Evolutionary conservation across 768 basidiomycete species (phyloP).

Genomic region (Mycena maculata): DNA sequence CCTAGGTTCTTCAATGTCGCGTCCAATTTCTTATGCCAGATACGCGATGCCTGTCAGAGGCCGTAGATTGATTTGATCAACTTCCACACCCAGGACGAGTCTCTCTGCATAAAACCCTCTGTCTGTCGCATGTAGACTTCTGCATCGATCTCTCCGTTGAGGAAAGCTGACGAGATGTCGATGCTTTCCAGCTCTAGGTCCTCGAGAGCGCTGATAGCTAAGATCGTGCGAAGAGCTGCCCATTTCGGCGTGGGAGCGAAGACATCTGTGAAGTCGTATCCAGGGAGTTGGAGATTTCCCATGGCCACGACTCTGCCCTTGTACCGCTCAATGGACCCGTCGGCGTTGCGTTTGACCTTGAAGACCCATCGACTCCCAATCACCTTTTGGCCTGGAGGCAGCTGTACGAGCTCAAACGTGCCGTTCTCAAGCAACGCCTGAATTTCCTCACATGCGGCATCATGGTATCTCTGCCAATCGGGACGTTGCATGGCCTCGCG

Average conservation of each 20-base stretch:
- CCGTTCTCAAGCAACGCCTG: conserved; percentile 24
- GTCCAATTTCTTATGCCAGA: conserved; percentile 51
- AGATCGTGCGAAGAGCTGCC: conserved; percentile 40
- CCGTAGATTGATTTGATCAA: conserved; percentile 54
- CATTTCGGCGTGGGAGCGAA: conserved; percentile 40
- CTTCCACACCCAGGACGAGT: neutral
- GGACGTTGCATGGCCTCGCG: conserved; percentile 36
- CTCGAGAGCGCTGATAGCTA: conserved; percentile 45
- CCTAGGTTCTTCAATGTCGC: conserved; percentile 36
- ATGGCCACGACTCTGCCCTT: conserved; percentile 39
- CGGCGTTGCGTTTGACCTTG: conserved; percentile 45
- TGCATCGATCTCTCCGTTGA: conserved; percentile 43
- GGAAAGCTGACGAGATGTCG: conserved; percentile 48
- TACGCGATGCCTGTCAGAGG: conserved; percentile 52
- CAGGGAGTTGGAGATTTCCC: conserved; percentile 45
- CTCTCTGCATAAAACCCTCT: conserved; percentile 35
- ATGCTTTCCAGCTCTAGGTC: conserved; percentile 45
- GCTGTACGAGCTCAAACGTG: conserved; percentile 9
- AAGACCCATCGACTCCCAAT: conserved; percentile 44
- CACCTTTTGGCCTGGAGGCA: conserved; percentile 34
- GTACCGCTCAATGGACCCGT: conserved; percentile 38
- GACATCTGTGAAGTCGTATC: conserved; percentile 35
- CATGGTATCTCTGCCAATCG: conserved; percentile 34
- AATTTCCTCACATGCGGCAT: conserved; percentile 45
- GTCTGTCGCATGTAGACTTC: conserved; percentile 50